phyloP scores from a whole-genome alignment of 257 asterid species.

The Sherardia arvensis region DNA sequence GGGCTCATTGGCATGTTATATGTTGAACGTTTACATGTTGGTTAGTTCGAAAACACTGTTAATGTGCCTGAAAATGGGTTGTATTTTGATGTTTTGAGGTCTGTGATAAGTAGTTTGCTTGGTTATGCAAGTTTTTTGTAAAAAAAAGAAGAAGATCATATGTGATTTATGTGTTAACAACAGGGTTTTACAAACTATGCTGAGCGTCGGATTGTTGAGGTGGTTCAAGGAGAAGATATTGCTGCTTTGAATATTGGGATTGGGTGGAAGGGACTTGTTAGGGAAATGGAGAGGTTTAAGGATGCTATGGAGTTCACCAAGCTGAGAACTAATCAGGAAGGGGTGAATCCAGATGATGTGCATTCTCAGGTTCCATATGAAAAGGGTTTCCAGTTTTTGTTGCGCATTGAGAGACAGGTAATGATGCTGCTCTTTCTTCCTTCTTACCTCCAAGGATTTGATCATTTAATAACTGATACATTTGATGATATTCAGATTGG shows the following conservation, averaged over 20 bases:
- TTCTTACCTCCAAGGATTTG: background rate
- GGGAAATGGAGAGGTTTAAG: constrained; percentile 70
- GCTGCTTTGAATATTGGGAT: constrained; percentile 67
- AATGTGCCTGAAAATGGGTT: background rate
- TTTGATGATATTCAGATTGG: constrained; percentile 79
- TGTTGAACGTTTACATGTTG: background rate
- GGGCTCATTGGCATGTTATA: background rate
- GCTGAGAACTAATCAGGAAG: constrained; percentile 75
- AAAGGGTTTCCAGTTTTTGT: constrained; percentile 92
- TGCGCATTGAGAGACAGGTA: constrained; percentile 95
- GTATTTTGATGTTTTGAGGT: background rate
- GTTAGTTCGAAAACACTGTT: background rate
- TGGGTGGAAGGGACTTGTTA: constrained; percentile 81
- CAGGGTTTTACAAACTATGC: constrained; percentile 96
- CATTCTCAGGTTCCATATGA: constrained; percentile 78
- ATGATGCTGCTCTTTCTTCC: background rate
- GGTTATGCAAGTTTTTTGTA: background rate
- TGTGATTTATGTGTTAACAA: constrained; percentile 22
- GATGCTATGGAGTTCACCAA: constrained; percentile 87
- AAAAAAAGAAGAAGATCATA: background rate
- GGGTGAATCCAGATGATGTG: constrained; percentile 83
- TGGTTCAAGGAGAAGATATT: constrained; percentile 77
- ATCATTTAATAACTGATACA: too few species aligned
- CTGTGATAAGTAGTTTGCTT: background rate
- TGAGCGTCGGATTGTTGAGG: constrained; percentile 87